Evolutionary conservation across 2,329 filamentous ascomycete genomes (phyloP).

Genomic region (Chaetomium sp.): DNA sequence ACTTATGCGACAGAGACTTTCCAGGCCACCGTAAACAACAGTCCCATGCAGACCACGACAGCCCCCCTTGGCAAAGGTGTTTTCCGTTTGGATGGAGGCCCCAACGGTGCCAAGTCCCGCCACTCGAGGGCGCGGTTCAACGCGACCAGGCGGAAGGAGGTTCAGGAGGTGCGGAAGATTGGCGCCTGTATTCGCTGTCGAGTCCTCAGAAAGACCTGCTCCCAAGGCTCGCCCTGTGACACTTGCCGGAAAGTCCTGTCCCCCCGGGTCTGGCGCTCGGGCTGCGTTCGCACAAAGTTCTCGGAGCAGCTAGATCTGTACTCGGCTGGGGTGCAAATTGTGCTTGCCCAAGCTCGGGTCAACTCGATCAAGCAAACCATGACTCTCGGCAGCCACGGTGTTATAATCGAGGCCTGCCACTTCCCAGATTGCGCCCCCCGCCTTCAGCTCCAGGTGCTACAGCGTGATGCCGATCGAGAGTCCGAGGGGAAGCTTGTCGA

Average conservation of each 20-base stretch:
- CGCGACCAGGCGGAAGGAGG: constrained; percentile 61
- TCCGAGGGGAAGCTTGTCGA: constrained; percentile 41
- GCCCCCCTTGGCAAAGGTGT: constrained; percentile 48
- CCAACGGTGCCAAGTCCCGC: constrained; percentile 51
- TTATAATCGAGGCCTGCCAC: constrained; percentile 60
- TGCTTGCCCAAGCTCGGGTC: constrained; percentile 61
- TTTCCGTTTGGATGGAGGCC: constrained; percentile 55
- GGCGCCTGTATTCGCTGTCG: constrained; percentile 68
- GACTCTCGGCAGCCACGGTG: constrained; percentile 51
- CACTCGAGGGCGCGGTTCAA: constrained; percentile 62
- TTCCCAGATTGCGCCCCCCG: constrained; percentile 53
- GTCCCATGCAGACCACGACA: constrained; percentile 29
- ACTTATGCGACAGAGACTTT: constrained; percentile 49
- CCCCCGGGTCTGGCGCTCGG: constrained; percentile 65
- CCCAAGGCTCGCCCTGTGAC: constrained; percentile 63
- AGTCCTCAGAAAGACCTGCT: constrained; percentile 67
- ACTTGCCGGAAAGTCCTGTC: constrained; percentile 65
- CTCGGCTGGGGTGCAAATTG: constrained; percentile 64
- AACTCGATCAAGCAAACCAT: constrained; percentile 57
- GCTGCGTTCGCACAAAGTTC: constrained; percentile 64
- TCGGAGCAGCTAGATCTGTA: constrained; percentile 65
- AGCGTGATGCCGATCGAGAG: constrained; percentile 42
- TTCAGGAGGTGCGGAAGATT: constrained; percentile 65
- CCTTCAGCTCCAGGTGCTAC: constrained; percentile 49
- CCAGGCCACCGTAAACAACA: constrained; percentile 36